Base-by-base conservation (phyloP, 2,329 filamentous ascomycete species). In the Madurella mycetomatis region DNA sequence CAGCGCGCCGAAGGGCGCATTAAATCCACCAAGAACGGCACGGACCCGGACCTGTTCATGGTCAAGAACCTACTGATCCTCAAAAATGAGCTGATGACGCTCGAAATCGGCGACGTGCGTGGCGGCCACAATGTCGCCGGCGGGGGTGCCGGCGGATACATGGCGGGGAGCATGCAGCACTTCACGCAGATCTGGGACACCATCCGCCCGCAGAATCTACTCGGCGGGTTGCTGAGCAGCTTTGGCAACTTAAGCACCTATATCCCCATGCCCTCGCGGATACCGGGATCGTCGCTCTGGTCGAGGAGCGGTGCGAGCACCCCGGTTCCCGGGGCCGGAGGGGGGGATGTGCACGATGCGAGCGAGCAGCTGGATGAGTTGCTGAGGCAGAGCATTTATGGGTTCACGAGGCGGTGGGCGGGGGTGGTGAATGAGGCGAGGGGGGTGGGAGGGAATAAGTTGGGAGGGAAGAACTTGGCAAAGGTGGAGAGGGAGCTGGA, bases 51-150 rank as follows among this genome's bases (percentile, higher is more conserved):
- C 62, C 80, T 99, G 4, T 99, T 99, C 72, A 85, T 96, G 66
- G 86, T 99, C 64, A 94, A 92, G 64, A 96, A 99, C 68, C 80
- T 99, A 1, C 86, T 99, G 47, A 86, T 96, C 47, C 82, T 99
- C 49, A 97, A 97, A 71, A 95, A 96, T 67, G 90, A 96, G 68
- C 88, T 99, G 49, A 85, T 99, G 25, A 92, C 92, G 9, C 91
- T 99, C 58, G 94, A 99, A 72, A 96, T 99, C 61, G 92, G 82
- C 49, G 82, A 85, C 60, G 78, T 84, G 15, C 75, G 82, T 55
- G 79, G 78, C 52, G 55, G 49, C 37, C 15, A 44, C 32, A 18
- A 9, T 34, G 31, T 30, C 15, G n/a, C 41, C 19, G 31, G 41
- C 17, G 2, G 34, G 30, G 48, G 42, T 17, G 15, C 41, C 39